Evolutionary conservation across 208 protist species (phyloP).

Genomic region (Spironucleus salmonicida): DNA sequence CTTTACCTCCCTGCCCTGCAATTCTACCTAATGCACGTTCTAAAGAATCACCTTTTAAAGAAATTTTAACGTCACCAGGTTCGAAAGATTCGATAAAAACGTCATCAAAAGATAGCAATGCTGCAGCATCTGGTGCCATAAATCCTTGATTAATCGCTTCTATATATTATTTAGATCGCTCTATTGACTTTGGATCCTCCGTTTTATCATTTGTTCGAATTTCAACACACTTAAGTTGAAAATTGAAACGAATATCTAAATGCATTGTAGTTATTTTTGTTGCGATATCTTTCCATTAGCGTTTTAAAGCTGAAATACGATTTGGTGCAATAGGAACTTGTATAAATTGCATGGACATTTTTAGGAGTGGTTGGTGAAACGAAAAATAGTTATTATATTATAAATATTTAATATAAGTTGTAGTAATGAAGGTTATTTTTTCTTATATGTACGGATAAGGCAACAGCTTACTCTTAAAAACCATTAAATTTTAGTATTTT

Average conservation of each 20-base stretch:
- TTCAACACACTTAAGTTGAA: slow-evolving; percentile 74
- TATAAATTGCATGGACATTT: too few species aligned
- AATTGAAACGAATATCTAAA: slow-evolving; percentile 93
- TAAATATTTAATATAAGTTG: too few species aligned
- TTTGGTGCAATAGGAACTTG: too few species aligned
- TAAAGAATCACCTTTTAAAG: slow-evolving; percentile 65
- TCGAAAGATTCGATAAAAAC: slow-evolving; percentile 97
- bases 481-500: too few species aligned
- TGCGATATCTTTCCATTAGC: slow-evolving; percentile 87
- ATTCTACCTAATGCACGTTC: slow-evolving; percentile 93
- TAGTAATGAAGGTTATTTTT: too few species aligned
- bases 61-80: slow-evolving; percentile 68
- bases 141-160: slow-evolving; percentile 85
- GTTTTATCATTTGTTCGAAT: slow-evolving; percentile 64
- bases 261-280: slow-evolving; percentile 92
- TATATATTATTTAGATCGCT: slow-evolving; percentile 91
- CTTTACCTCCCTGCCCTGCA: slow-evolving; percentile 91
- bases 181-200: slow-evolving; percentile 59
- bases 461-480: too few species aligned
- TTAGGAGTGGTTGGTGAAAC: too few species aligned
- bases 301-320: slow-evolving; percentile 83
- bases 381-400: too few species aligned
- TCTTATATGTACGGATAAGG: too few species aligned
- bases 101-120: slow-evolving; percentile 94
- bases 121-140: slow-evolving; percentile 78